Evolutionary conservation across 768 basidiomycete genomes (phyloP).

Genomic region (Tephrocybe rancida): DNA sequence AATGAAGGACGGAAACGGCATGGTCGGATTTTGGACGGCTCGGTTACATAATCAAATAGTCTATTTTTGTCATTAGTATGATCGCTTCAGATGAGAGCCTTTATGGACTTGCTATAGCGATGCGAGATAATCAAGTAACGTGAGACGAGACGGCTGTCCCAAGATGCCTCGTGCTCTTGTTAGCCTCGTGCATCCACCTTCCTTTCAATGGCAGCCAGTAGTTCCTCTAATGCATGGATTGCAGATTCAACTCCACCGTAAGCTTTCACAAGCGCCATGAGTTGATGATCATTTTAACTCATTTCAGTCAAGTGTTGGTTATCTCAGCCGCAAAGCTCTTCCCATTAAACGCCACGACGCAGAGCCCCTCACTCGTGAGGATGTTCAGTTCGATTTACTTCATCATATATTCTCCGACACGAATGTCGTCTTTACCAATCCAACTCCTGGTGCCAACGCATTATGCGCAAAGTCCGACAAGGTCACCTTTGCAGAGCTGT

Average conservation of each 20-base stretch:
- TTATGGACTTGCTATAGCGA: constrained; percentile 21
- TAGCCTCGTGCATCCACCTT: constrained; percentile 31
- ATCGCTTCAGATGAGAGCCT: not conserved
- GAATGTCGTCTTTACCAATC: constrained; percentile 71
- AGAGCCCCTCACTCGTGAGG: constrained; percentile 79
- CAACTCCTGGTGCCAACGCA: constrained; percentile 47
- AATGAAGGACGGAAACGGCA: constrained; percentile 5
- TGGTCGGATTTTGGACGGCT: not conserved
- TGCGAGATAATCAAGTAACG: constrained; percentile 18
- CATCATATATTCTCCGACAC: constrained; percentile 75
- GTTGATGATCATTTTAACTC: not conserved
- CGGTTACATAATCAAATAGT: constrained; percentile 14
- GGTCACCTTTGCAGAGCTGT: constrained; percentile 82
- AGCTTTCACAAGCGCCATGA: constrained; percentile 22
- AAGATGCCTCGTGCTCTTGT: constrained; percentile 20
- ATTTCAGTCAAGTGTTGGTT: constrained; percentile 45
- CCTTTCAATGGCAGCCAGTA: constrained; percentile 45
- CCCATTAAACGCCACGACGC: constrained; percentile 85
- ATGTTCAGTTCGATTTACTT: constrained; percentile 87
- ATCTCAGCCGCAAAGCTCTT: constrained; percentile 68
- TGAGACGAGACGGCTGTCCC: constrained; percentile 6
- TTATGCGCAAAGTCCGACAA: constrained; percentile 47
- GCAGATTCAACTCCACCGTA: constrained; percentile 58
- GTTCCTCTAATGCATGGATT: constrained; percentile 40
- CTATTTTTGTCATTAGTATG: constrained; percentile 8